These are phyloP conservation scores for Apiospora aurea DNA, from an alignment of 2,329 filamentous ascomycete species.

Conservation along the genomic window DNA sequence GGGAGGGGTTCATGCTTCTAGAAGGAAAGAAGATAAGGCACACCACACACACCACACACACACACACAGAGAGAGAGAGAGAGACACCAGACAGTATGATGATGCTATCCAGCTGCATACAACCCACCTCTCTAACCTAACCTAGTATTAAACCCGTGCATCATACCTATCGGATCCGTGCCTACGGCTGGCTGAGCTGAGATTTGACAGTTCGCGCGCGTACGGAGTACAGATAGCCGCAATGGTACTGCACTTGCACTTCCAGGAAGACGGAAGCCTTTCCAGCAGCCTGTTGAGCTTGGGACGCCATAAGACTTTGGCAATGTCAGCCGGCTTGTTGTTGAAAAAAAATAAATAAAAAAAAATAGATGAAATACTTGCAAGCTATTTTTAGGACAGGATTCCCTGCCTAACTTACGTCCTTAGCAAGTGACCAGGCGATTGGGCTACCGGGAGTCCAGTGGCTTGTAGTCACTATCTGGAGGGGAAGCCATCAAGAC, in stretches of 20 bases:
- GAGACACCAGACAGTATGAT: neutral
- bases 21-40: conserved; percentile 3
- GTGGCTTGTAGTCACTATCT: neutral
- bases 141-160: neutral
- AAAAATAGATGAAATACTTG: neutral
- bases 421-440: neutral
- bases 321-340: neutral
- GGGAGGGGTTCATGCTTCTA: conserved; percentile 20
- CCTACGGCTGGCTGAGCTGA: neutral
- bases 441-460: neutral
- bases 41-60: neutral
- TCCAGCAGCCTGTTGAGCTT: neutral
- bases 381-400: neutral
- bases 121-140: neutral
- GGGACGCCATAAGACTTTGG: neutral
- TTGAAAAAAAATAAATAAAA: neutral
- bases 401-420: neutral
- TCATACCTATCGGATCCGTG: neutral
- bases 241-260: neutral
- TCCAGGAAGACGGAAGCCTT: neutral
- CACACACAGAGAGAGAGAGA: too few relatives aligned
- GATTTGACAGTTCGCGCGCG: neutral
- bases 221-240: too few relatives aligned
- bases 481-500: neutral
- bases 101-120: conserved; percentile 6